Evolutionary conservation across 768 basidiomycete genomes (phyloP).

Genomic region (Candolleomyces eurysporus): DNA sequence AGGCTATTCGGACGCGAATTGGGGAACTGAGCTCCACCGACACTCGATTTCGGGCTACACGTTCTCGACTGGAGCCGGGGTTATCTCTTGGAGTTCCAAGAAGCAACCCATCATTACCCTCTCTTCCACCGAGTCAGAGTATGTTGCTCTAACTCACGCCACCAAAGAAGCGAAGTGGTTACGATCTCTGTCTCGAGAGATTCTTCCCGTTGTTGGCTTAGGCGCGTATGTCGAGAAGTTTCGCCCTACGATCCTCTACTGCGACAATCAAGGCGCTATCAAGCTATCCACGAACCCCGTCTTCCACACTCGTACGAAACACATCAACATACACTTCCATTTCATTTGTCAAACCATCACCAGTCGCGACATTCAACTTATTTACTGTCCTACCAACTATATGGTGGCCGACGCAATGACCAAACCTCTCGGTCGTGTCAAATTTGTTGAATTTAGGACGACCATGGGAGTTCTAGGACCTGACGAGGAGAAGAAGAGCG

Average conservation of each 20-base stretch:
- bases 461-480: not conserved
- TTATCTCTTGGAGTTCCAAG: no score
- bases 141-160: constrained; percentile 28
- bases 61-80: no score
- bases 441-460: constrained; percentile 9
- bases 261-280: no score
- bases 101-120: no score
- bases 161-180: constrained; percentile 20
- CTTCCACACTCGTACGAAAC: constrained; percentile 31
- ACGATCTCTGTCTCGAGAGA: constrained; percentile 7
- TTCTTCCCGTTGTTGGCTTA: not conserved
- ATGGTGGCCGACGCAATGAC: constrained; percentile 22
- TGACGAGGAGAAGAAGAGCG: not conserved
- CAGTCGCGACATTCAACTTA: constrained; percentile 8
- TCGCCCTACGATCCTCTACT: constrained; percentile 3
- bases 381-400: constrained; percentile 22
- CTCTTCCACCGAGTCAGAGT: constrained; percentile 35
- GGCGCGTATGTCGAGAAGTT: not conserved
- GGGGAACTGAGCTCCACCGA: constrained; percentile 16
- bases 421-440: constrained; percentile 10
- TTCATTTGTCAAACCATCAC: no score
- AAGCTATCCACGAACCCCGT: constrained; percentile 21
- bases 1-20: constrained; percentile 14
- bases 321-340: constrained; percentile 37
- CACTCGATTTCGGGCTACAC: constrained; percentile 28